These are phyloP conservation scores for Chrysophaeum taylorii DNA, from an alignment of 352 stramenopile genomes.

Conservation along the genomic window DNA sequence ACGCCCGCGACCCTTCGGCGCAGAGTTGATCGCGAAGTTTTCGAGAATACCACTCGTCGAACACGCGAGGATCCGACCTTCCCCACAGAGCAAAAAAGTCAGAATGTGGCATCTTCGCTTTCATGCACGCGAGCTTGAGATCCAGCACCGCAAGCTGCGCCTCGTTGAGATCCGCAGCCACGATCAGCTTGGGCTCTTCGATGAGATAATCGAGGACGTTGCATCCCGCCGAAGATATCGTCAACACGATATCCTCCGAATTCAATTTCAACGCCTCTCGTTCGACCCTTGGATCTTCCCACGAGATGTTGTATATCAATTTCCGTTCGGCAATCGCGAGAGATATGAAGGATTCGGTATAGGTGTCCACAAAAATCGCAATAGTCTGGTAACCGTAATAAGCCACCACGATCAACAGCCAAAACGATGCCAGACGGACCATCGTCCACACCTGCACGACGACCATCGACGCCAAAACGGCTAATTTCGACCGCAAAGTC, in stretches of 20 bases:
- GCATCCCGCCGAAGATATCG: constrained; percentile 23
- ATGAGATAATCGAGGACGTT: constrained; percentile 26
- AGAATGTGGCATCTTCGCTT: neutral
- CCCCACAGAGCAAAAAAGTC: constrained; percentile 14
- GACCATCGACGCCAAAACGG: neutral
- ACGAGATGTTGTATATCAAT: constrained; percentile 18
- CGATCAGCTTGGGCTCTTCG: constrained; percentile 14
- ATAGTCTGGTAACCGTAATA: constrained; percentile 4
- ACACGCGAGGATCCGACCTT: neutral
- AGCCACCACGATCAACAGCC: neutral
- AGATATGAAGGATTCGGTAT: neutral
- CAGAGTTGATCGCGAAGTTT: neutral
- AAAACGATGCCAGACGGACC: neutral
- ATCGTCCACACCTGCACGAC: neutral
- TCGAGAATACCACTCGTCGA: neutral
- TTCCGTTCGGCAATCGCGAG: constrained; percentile 6
- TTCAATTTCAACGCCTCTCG: constrained; percentile 22
- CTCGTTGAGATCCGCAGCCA: constrained; percentile 25
- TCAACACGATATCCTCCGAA: constrained; percentile 21
- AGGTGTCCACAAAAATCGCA: constrained; percentile 11
- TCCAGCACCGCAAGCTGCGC: constrained; percentile 27
- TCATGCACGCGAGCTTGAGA: constrained; percentile 25
- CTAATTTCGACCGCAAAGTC: neutral
- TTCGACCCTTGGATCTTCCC: constrained; percentile 27
- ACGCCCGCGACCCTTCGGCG: neutral